These are phyloP conservation scores for Acmispon strigosus DNA, from an alignment of 306 rosid species.

Conservation along the genomic window DNA sequence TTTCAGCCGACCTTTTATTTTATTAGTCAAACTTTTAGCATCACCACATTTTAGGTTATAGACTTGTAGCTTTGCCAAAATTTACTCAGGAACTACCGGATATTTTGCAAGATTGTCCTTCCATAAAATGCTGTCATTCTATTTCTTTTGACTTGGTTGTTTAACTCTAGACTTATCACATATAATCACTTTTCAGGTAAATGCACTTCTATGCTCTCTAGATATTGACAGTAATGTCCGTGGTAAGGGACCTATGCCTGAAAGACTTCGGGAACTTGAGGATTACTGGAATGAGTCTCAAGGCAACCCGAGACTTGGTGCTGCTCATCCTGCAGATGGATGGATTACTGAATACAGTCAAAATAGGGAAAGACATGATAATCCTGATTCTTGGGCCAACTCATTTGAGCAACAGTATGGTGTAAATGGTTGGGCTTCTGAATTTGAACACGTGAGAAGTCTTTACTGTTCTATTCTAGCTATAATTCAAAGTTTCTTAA, in stretches of 20 bases:
- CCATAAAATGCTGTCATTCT: not conserved
- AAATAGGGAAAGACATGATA: slow-evolving; percentile 45
- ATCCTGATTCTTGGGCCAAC: slow-evolving; percentile 77
- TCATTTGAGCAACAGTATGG: slow-evolving; percentile 89
- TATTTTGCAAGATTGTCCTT: not conserved
- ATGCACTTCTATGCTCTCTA: slow-evolving; percentile 80
- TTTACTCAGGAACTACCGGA: not conserved
- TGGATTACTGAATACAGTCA: slow-evolving; percentile 82
- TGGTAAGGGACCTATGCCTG: slow-evolving; percentile 54
- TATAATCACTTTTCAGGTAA: slow-evolving; percentile 53
- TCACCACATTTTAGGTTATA: not conserved
- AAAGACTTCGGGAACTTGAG: slow-evolving; percentile 70
- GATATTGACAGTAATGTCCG: slow-evolving; percentile 64
- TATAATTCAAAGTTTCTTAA: not conserved
- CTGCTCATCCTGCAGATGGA: slow-evolving; percentile 54
- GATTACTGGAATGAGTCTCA: slow-evolving; percentile 97
- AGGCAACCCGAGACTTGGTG: slow-evolving; percentile 48
- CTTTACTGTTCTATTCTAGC: slow-evolving; percentile 1
- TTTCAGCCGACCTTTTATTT: not conserved
- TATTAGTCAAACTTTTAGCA: not conserved
- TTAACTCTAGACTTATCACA: slow-evolving; percentile 13
- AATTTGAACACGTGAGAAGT: slow-evolving; percentile 75
- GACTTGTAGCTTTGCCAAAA: not conserved
- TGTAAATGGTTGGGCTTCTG: slow-evolving; percentile 87
- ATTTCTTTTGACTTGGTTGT: slow-evolving; percentile 15